phyloP scores from a whole-genome alignment of 2,329 filamentous ascomycete genomes.

The Ophiostoma sp. region DNA sequence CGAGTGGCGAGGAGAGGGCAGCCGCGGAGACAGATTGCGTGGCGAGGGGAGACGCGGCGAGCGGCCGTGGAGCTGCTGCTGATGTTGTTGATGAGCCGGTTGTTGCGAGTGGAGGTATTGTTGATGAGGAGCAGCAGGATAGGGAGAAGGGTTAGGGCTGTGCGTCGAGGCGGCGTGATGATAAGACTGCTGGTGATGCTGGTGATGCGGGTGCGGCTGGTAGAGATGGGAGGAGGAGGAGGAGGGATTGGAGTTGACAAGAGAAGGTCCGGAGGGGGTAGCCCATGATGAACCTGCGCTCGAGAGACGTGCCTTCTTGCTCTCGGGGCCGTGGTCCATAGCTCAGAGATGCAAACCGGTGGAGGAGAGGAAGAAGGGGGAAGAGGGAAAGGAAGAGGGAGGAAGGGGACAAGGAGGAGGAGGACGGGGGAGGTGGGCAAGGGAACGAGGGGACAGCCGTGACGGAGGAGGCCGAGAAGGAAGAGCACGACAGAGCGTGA shows the following conservation, averaged over 20 bases:
- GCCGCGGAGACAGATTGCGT: neutral
- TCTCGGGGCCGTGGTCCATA: slow-evolving; percentile 28
- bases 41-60: slow-evolving; percentile 12
- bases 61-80: slow-evolving; percentile 3
- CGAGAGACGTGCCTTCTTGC: slow-evolving; percentile 27
- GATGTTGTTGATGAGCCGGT: neutral
- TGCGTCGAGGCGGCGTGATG: slow-evolving; percentile 4
- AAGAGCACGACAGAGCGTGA: neutral
- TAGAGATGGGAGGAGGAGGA: slow-evolving; percentile 14
- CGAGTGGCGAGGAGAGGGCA: slow-evolving; percentile 13
- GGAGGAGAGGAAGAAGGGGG: slow-evolving; percentile 7
- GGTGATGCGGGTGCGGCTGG: slow-evolving; percentile 37
- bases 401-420: neutral
- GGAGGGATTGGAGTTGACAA: slow-evolving; percentile 27
- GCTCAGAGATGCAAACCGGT: slow-evolving; percentile 21
- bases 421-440: neutral
- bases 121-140: slow-evolving; percentile 2
- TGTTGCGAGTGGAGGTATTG: slow-evolving; percentile 31
- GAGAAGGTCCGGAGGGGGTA: slow-evolving; percentile 33
- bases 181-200: slow-evolving; percentile 15
- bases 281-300: slow-evolving; percentile 22
- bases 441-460: neutral
- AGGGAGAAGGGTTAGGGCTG: slow-evolving; percentile 4
- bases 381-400: neutral
- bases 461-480: slow-evolving; percentile 8